These are phyloP conservation scores for Castanea sativa DNA, from an alignment of 306 rosid species.

Conservation along the genomic window DNA sequence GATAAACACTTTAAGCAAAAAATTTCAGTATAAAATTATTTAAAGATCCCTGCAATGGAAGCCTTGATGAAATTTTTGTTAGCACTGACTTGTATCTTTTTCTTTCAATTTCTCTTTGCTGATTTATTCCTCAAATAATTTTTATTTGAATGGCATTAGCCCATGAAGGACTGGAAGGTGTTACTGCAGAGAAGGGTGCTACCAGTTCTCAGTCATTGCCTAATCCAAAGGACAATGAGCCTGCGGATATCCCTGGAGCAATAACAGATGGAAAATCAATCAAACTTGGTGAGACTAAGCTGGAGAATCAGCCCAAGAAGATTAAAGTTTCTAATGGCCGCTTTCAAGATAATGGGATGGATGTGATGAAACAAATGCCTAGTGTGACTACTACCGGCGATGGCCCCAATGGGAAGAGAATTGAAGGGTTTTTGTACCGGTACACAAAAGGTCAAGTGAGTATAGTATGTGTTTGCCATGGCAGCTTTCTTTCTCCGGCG, in stretches of 20 bases:
- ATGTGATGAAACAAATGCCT: slow-evolving; percentile 42
- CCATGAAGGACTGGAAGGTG: slow-evolving; percentile 6
- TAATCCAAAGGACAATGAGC: neutral
- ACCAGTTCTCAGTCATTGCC: neutral
- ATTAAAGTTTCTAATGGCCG: slow-evolving; percentile 18
- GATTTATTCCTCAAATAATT: neutral
- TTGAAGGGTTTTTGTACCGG: slow-evolving; percentile 55
- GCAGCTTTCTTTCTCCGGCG: slow-evolving; percentile 52
- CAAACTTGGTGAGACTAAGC: slow-evolving; percentile 5
- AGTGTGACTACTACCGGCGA: slow-evolving; percentile 50
- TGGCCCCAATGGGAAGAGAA: slow-evolving; percentile 52
- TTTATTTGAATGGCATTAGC: neutral
- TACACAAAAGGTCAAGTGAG: slow-evolving; percentile 41
- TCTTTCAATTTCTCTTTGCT: neutral
- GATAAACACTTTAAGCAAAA: neutral
- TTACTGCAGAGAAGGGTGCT: slow-evolving; percentile 2
- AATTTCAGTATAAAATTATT: neutral
- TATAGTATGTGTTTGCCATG: slow-evolving; percentile 75
- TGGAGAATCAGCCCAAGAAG: slow-evolving; percentile 30
- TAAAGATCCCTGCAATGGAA: neutral
- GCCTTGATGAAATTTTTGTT: neutral
- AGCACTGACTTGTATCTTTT: neutral
- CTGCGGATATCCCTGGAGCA: neutral
- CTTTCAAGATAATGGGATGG: slow-evolving; percentile 24
- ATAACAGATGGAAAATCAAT: neutral